Conservation (phyloP, 208 protist species). For the Crithidia bombi region DNA sequence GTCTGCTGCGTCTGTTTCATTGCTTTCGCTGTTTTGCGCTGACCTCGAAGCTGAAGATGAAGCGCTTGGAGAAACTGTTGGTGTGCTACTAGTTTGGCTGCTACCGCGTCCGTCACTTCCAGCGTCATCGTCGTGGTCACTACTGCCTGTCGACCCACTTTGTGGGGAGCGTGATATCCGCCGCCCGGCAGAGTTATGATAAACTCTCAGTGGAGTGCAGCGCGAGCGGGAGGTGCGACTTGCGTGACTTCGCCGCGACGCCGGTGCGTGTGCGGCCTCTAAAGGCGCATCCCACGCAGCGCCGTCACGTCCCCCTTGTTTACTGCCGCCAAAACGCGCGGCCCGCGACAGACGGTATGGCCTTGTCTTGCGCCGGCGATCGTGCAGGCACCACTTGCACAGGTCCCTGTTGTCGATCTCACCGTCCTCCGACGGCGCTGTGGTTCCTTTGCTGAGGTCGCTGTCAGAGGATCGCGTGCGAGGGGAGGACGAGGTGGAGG, state of each 20-base stretch:
- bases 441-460: neutral
- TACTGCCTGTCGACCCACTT: neutral
- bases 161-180: neutral
- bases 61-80: neutral
- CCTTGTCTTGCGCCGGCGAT: neutral
- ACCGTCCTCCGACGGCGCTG: neutral
- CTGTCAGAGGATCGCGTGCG: neutral
- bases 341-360: neutral
- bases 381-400: conserved; percentile 1
- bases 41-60: neutral
- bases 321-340: neutral
- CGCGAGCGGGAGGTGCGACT: conserved; percentile 1
- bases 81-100: neutral
- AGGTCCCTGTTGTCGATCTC: neutral
- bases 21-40: neutral
- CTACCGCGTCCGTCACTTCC: neutral
- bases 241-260: neutral
- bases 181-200: neutral
- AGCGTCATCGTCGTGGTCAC: neutral
- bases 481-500: conserved; percentile 10
- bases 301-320: neutral
- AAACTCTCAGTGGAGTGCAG: neutral
- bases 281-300: neutral
- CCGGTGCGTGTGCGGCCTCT: neutral
- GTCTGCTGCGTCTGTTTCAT: neutral